A percentile compares a stretch with the other conserved stretches of the same genome.
phyloP scores from a whole-genome alignment of 164 flowering plant genomes.

The Stephania japonica region DNA sequence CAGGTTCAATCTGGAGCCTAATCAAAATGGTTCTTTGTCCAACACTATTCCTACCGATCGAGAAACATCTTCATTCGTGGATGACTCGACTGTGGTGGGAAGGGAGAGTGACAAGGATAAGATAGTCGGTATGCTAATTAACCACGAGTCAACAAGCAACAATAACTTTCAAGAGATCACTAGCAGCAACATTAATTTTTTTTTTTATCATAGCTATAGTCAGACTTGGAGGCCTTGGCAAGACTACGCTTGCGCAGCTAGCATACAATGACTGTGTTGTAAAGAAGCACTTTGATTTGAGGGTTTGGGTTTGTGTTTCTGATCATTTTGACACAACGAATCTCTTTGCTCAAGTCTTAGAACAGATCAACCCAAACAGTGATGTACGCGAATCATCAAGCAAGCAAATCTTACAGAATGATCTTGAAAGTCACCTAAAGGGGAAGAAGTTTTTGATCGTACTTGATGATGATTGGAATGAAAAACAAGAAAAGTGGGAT shows the following conservation, averaged over 20 bases:
- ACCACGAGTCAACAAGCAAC: too few species aligned
- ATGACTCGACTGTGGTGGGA: too few species aligned
- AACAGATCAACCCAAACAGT: background rate
- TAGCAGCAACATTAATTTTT: too few species aligned
- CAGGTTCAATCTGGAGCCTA: too few species aligned
- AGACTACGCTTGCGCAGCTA: conserved; percentile 14
- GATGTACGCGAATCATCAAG: background rate
- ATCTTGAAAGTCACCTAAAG: background rate
- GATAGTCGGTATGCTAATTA: too few species aligned
- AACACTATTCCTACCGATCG: too few species aligned
- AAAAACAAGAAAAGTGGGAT: background rate
- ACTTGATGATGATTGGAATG: conserved; percentile 5
- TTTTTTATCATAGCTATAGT: conserved; percentile 1
- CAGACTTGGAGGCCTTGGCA: conserved; percentile 12
- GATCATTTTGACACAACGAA: background rate
- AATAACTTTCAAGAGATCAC: too few species aligned
- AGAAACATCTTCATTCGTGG: too few species aligned
- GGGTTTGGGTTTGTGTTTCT: conserved; percentile 8
- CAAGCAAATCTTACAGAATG: background rate
- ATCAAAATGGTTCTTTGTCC: too few species aligned
- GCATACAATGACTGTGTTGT: conserved; percentile 5
- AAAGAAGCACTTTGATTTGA: background rate
- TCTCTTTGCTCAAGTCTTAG: too few species aligned
- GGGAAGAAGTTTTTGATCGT: conserved; percentile 3
- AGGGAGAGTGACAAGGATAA: too few species aligned